A percentile compares a stretch with the other conserved stretches of the same genome.
phyloP scores from a whole-genome alignment of 352 stramenopile species.

The Bremia lactucae region DNA sequence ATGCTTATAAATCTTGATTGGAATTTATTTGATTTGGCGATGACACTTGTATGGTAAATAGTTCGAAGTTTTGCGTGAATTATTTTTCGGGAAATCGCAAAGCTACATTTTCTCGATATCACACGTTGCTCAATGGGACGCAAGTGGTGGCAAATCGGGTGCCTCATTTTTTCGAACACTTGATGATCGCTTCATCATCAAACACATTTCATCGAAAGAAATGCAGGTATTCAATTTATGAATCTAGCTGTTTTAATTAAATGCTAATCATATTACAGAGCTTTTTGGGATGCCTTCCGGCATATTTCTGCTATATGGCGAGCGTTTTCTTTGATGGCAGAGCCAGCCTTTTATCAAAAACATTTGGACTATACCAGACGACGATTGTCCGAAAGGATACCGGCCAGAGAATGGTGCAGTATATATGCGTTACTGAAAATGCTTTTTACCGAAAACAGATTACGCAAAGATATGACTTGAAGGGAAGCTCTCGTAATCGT shows the following conservation, averaged over 20 bases:
- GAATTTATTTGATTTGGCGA: background rate
- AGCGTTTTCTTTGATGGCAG: constrained; percentile 93
- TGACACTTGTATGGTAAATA: constrained; percentile 19
- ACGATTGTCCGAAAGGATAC: constrained; percentile 89
- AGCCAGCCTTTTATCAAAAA: constrained; percentile 93
- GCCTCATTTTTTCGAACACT: constrained; percentile 92
- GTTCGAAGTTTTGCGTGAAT: constrained; percentile 88
- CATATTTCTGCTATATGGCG: constrained; percentile 97
- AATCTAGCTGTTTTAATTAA: background rate
- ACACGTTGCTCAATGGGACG: constrained; percentile 82
- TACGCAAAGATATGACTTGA: constrained; percentile 95
- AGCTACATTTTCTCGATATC: constrained; percentile 79
- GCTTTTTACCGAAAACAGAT: constrained; percentile 94
- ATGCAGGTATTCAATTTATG: constrained; percentile 80
- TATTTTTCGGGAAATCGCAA: constrained; percentile 65
- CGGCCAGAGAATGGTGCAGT: constrained; percentile 82
- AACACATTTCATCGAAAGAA: constrained; percentile 96
- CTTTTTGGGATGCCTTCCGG: constrained; percentile 64
- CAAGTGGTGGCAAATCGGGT: constrained; percentile 94
- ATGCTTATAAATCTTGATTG: background rate
- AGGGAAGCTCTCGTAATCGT: constrained; percentile 92
- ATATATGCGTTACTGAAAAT: constrained; percentile 95
- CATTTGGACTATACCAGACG: constrained; percentile 96
- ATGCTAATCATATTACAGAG: constrained; percentile 31
- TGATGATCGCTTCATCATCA: constrained; percentile 96